These are phyloP conservation scores for Cyclostephanos invisitatus DNA, from an alignment of 108 stramenopile species.

Conservation along the genomic window DNA sequence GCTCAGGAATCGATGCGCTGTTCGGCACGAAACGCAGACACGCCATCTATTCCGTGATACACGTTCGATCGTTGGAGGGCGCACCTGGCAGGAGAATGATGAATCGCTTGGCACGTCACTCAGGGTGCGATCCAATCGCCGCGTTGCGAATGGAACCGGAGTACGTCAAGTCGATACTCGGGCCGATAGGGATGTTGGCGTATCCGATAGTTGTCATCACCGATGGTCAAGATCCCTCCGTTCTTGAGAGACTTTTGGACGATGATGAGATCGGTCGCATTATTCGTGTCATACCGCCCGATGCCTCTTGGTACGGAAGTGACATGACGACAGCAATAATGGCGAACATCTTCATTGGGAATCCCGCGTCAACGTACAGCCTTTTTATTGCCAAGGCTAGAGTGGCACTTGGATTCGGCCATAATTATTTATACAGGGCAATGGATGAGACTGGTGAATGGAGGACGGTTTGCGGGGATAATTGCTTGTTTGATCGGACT, in stretches of 20 bases:
- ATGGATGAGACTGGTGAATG: conserved; percentile 34
- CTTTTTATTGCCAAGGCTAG: conserved; percentile 40
- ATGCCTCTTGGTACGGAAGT: conserved; percentile 38
- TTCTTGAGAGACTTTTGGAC: conserved; percentile 22
- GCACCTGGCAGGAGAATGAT: background rate
- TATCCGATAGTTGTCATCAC: conserved; percentile 45
- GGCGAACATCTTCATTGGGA: conserved; percentile 44
- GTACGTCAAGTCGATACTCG: conserved; percentile 44
- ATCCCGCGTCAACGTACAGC: conserved; percentile 38
- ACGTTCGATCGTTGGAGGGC: conserved; percentile 17
- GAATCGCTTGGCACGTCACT: background rate
- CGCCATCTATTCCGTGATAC: conserved; percentile 21
- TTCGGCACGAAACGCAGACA: conserved; percentile 8
- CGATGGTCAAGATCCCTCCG: conserved; percentile 29
- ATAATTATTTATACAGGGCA: conserved; percentile 38
- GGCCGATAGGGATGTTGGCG: conserved; percentile 32
- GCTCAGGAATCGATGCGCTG: conserved; percentile 20
- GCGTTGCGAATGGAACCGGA: conserved; percentile 42
- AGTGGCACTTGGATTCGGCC: conserved; percentile 28
- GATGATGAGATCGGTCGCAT: conserved; percentile 34
- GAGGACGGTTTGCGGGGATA: conserved; percentile 24
- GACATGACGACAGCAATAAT: conserved; percentile 35
- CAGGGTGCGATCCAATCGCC: conserved; percentile 29
- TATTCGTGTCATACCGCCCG: conserved; percentile 14
- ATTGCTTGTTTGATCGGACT: conserved; percentile 1